Base-by-base conservation (phyloP, 2,329 filamentous ascomycete species). In the Epichloe coenophiala region DNA sequence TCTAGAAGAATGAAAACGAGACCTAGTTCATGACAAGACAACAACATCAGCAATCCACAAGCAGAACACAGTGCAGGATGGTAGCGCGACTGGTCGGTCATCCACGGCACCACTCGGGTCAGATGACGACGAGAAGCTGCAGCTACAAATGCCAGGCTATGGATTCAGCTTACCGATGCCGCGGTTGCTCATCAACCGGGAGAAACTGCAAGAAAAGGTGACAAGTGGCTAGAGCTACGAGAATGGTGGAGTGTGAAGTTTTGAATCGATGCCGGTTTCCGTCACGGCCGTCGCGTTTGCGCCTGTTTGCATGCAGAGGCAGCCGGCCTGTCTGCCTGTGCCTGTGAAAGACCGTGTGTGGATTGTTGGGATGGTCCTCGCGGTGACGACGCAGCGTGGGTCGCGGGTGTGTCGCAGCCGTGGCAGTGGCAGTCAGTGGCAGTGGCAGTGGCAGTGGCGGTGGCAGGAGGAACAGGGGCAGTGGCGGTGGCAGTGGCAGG, bases 311-410 rank as follows among this genome's bases (percentile, higher is more conserved):
- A 37, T 46, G 38, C 17, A 31, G 19, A 42, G 40, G 40, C 21
- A 19, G 19, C 39, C 41, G 36, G 43, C 13, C 2, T 17, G 17
- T 17, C 17, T 27, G 23, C 23, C 12, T 33, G 21, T 19, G 39
- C 17, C 39, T 19, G 17, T 21, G 45, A 15, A 40, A 41, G 39
- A 19, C 17, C n/a, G n/a, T n/a, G n/a, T n/a, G 23, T 6, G 21
- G 23, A 8, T 40, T 9, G 39, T n/a, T 17, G 17, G 39, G 17
- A 17, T 57, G 45, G 45, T 53, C 57, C 54, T 56, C 56, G 50
- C 58, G 57, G 58, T 59, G 58, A 59, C 57, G 58, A 59, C 57
- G 58, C 56, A 57, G 45, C 46, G 51, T 17, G 50, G 48, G 50
- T 37, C 47, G 33, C 48, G 5, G 38, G 13, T 50, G 17, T 33